Conservation (phyloP, 1,284 basidiomycete species). For the Exobasidium rhododendri region DNA sequence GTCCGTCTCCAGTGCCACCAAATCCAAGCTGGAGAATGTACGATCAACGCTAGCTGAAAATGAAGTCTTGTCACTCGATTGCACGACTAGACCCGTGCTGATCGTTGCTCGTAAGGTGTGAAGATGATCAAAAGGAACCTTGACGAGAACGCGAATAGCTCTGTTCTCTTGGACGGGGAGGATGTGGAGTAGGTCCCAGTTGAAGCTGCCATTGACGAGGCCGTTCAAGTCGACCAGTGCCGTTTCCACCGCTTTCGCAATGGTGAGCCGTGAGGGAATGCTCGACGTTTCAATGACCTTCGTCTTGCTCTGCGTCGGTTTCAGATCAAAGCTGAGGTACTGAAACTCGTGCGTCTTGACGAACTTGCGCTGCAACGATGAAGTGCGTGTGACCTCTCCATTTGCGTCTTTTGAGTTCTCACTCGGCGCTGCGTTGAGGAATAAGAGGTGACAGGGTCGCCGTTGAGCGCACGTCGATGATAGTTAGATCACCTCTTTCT, state of each 20-base stretch:
- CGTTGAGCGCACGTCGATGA: no score
- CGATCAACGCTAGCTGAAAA: background rate
- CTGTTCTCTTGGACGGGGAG: background rate
- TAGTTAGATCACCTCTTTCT: no score
- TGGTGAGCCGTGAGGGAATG: background rate
- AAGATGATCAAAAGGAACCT: background rate
- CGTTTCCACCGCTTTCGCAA: background rate
- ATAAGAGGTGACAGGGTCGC: no score
- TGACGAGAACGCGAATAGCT: background rate
- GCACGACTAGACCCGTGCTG: background rate
- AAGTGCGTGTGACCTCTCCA: no score
- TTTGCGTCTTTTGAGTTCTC: no score
- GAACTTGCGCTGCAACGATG: slow-evolving; percentile 4
- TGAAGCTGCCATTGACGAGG: background rate
- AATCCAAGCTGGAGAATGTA: background rate
- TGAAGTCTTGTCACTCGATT: background rate
- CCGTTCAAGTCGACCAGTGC: background rate
- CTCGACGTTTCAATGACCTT: background rate
- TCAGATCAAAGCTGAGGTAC: background rate
- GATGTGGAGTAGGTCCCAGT: background rate
- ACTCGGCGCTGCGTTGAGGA: no score
- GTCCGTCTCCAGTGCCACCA: background rate
- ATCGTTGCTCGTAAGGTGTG: background rate
- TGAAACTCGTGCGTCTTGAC: background rate
- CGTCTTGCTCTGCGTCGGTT: background rate